These are phyloP conservation scores for Zoysia japonica DNA, from an alignment of 176 grass and related monocot species.

Conservation along the genomic window DNA sequence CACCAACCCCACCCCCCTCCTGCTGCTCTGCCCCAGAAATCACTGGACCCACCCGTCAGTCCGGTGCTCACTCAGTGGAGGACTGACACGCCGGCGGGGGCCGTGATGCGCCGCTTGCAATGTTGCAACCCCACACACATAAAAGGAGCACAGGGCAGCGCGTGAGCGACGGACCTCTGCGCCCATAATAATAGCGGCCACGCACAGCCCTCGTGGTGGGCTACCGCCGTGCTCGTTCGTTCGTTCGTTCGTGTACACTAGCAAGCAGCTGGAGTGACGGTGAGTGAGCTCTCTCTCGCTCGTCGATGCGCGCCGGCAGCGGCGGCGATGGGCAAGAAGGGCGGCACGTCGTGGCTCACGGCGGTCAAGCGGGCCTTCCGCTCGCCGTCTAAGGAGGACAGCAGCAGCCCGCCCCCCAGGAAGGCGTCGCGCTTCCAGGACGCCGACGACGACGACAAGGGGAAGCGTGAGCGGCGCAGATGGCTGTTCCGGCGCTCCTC, in stretches of 20 bases:
- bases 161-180: background rate
- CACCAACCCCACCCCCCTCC: too few species aligned
- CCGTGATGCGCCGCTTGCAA: too few species aligned
- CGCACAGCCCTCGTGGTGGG: background rate
- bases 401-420: constrained; percentile 5
- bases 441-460: constrained; percentile 49
- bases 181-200: background rate
- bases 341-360: constrained; percentile 84
- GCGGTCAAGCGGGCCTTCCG: constrained; percentile 93
- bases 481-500: too few species aligned
- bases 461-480: background rate
- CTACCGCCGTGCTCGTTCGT: too few species aligned
- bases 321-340: constrained; percentile 73
- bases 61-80: too few species aligned
- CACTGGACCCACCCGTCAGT: background rate
- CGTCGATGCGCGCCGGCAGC: constrained; percentile 23
- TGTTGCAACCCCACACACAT: background rate
- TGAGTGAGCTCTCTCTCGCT: too few species aligned
- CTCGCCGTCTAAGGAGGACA: constrained; percentile 89
- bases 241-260: too few species aligned
- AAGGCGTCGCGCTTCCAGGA: constrained; percentile 46
- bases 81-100: too few species aligned
- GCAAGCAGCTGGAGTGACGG: too few species aligned
- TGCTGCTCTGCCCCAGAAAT: too few species aligned
- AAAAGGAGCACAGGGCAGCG: background rate